Evolutionary conservation across 2,329 filamentous ascomycete genomes (phyloP), one percentile per base, ranked within the genome.

Genomic region (Coniochaeta ligniaria): DNA sequence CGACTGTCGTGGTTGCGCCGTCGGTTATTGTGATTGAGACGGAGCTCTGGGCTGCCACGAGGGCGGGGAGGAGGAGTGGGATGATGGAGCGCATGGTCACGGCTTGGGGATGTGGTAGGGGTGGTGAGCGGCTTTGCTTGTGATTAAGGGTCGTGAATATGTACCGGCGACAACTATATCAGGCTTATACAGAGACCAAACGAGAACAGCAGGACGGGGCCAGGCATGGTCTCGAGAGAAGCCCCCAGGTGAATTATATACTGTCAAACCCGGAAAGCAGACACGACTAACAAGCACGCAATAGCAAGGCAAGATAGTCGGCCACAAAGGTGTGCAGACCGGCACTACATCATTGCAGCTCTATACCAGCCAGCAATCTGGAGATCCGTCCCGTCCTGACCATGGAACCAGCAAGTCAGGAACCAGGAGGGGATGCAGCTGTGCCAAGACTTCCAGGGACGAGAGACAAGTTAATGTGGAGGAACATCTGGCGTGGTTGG

Each of bases 11-110:
- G 45, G 64, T 63, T 59, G 65, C 38, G 59, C 64, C 67, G 20
- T 62, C 61, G n/a, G 63, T 63, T 60, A 65, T 63, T 35, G 60
- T 31, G 17, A 66, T 63, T 22, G 62, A 60, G 50, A 57, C 60
- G 60, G 60, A 60, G 31, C 63, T 63, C 57, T 69, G 65, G 38
- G 69, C 68, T 9, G 66, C 59, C 17, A 60, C 64, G 22, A 66
- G 60, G 61, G 61, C 43, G 61, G 65, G 58, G 62, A 71, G 57
- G 58, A 62, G 16, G 58, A 52, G 20, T 14, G 14, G 57, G n/a
- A 38, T 22, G 35, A 36, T 9, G 26, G 31, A 8, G 54, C 35
- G 35, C 35, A 57, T 57, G 3, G 26, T 55, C 3, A 26, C 20
- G 38, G 35, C 17, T 38, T 12, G 41, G 41, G 16, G 47, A 5